Conservation (phyloP, 2,329 filamentous ascomycete species). For the Clonostachys rhizophaga region DNA sequence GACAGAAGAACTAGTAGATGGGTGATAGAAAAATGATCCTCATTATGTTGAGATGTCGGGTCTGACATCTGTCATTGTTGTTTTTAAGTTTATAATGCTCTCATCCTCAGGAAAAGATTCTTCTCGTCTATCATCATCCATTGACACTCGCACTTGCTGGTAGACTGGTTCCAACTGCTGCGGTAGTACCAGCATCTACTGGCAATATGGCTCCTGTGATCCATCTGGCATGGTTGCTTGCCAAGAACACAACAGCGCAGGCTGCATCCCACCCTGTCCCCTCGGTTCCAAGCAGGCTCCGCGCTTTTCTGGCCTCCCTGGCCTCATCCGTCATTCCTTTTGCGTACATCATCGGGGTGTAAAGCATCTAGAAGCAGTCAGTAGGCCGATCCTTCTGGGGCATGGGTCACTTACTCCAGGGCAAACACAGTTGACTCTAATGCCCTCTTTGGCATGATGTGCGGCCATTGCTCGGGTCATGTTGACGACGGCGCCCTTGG, state of each 20-base stretch:
- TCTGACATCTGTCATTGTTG: too few species aligned
- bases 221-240: constrained; percentile 33
- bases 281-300: constrained; percentile 32
- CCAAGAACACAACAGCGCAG: constrained; percentile 30
- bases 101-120: too few species aligned
- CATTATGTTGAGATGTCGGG: too few species aligned
- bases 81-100: too few species aligned
- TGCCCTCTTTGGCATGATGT: constrained; percentile 36
- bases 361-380: constrained; percentile 24
- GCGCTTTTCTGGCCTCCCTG: constrained; percentile 25
- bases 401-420: constrained; percentile 18
- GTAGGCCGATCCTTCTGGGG: too few species aligned
- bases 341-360: constrained; percentile 39
- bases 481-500: constrained; percentile 42
- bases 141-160: too few species aligned
- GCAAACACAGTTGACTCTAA: constrained; percentile 45
- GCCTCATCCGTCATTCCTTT: constrained; percentile 31
- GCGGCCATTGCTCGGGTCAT: constrained; percentile 49
- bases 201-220: constrained; percentile 33
- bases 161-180: constrained; percentile 6
- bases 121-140: too few species aligned
- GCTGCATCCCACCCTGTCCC: constrained; percentile 38
- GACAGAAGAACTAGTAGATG: too few species aligned
- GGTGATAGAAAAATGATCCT: too few species aligned
- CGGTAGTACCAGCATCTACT: constrained; percentile 35